A percentile compares a stretch with the other conserved stretches of the same genome.
Evolutionary conservation across 2,329 filamentous ascomycete genomes (phyloP).

Genomic region (Calonectria montana): DNA sequence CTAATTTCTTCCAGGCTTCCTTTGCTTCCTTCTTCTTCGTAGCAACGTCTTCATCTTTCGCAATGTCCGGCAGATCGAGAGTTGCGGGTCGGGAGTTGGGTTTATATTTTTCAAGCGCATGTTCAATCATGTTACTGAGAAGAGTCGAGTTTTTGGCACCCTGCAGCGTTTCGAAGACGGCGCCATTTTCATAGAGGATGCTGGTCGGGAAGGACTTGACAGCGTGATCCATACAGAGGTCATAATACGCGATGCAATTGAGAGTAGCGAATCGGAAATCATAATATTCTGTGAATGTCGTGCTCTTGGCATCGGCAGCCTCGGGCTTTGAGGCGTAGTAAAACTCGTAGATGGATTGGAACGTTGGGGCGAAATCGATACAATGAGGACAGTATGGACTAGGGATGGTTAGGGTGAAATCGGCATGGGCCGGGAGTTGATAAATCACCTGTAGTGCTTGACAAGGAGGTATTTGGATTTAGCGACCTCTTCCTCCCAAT

Average conservation of each 20-base stretch:
- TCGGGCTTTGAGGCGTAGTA: constrained; percentile 88
- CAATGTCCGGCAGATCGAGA: constrained; percentile 48
- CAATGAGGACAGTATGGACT: constrained; percentile 79
- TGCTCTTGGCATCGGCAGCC: constrained; percentile 63
- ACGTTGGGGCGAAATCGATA: constrained; percentile 81
- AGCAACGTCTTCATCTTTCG: background rate
- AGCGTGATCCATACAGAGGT: constrained; percentile 77
- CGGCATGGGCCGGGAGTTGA: background rate
- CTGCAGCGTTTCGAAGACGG: constrained; percentile 69
- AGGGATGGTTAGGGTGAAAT: constrained; percentile 34
- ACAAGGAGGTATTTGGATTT: constrained; percentile 65
- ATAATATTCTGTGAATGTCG: constrained; percentile 82
- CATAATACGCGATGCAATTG: constrained; percentile 86
- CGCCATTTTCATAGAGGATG: constrained; percentile 82
- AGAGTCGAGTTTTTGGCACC: constrained; percentile 76
- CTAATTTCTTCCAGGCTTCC: constrained; percentile 51
- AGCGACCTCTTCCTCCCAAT: constrained; percentile 67
- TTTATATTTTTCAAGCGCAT: constrained; percentile 78
- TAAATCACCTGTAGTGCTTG: constrained; percentile 74
- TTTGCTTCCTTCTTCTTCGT: constrained; percentile 34
- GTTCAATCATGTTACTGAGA: constrained; percentile 79
- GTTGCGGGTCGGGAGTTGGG: constrained; percentile 82
- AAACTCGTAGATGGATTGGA: constrained; percentile 94
- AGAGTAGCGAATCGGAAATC: constrained; percentile 88
- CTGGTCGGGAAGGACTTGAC: constrained; percentile 82